phyloP scores from a whole-genome alignment of 495 filamentous ascomycete genomes.

The Neurospora cerealis region DNA sequence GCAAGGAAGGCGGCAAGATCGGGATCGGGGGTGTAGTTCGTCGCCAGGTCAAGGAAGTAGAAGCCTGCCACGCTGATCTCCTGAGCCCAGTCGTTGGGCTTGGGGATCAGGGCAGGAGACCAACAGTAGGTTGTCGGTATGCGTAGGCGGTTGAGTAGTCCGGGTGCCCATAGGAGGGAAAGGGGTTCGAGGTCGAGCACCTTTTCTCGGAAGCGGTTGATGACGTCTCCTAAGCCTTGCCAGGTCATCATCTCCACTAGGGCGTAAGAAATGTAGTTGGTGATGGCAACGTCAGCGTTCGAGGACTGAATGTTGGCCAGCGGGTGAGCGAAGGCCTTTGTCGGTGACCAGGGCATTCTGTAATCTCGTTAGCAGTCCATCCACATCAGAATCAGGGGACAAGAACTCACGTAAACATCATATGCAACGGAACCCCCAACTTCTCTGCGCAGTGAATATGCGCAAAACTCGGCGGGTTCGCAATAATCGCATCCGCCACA shows the following conservation, averaged over 20 bases:
- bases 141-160: constrained; percentile 48
- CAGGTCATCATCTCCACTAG: constrained; percentile 60
- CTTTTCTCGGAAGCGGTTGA: constrained; percentile 52
- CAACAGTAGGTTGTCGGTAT: constrained; percentile 58
- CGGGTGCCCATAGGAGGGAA: constrained; percentile 55
- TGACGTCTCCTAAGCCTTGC: constrained; percentile 54
- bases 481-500: constrained; percentile 64
- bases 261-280: constrained; percentile 66
- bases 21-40: constrained; percentile 45
- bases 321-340: constrained; percentile 58
- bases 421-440: constrained; percentile 52
- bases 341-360: constrained; percentile 51
- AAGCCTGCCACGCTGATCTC: constrained; percentile 57
- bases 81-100: constrained; percentile 53
- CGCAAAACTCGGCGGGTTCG: constrained; percentile 57
- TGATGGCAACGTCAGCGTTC: constrained; percentile 45
- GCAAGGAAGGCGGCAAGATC: constrained; percentile 46
- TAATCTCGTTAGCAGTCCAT: not conserved
- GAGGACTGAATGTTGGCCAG: constrained; percentile 54
- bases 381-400: not conserved
- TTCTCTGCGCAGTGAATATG: constrained; percentile 58
- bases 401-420: constrained; percentile 45
- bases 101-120: constrained; percentile 56
- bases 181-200: constrained; percentile 52
- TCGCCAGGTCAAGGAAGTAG: constrained; percentile 54